Conservation (phyloP, 306 rosid genomes). For the Neltuma alba region DNA sequence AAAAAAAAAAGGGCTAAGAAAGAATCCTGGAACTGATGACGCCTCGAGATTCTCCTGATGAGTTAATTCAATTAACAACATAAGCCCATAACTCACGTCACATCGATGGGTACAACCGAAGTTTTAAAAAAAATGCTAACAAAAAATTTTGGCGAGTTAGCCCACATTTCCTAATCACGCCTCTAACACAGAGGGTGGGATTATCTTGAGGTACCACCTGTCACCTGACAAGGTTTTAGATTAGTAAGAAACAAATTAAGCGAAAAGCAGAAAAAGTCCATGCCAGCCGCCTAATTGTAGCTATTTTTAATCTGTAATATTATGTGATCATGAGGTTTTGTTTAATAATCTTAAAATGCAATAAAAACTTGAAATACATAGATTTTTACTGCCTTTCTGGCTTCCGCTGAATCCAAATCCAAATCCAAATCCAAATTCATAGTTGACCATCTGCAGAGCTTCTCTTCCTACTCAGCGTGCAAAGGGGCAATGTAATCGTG, state of each 20-base stretch:
- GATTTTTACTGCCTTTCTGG: not conserved
- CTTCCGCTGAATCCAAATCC: not conserved
- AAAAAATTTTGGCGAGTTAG: not conserved
- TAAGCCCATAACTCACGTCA: not conserved
- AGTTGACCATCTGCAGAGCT: conserved; percentile 34
- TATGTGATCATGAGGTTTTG: not conserved
- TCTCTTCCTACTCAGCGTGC: conserved; percentile 15
- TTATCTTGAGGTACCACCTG: not conserved
- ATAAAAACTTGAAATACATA: not conserved
- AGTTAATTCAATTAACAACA: not conserved
- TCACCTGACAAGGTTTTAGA: not conserved
- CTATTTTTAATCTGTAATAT: not conserved
- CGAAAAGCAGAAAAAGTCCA: not conserved
- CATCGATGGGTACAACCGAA: not conserved
- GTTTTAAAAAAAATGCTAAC: not conserved
- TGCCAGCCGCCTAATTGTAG: not conserved
- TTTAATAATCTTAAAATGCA: not conserved
- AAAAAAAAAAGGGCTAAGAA: not conserved
- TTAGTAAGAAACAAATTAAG: not conserved
- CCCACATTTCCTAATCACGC: not conserved
- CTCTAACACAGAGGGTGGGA: not conserved
- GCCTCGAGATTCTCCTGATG: not conserved
- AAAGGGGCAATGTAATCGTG: conserved; percentile 19
- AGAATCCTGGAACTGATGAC: not conserved
- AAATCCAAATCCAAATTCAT: no score